Percentiles rank a stretch among this genome's conserved stretches.
phyloP scores from a whole-genome alignment of 371 early-diverging fungal genomes.

The Rhizopus sp. region DNA sequence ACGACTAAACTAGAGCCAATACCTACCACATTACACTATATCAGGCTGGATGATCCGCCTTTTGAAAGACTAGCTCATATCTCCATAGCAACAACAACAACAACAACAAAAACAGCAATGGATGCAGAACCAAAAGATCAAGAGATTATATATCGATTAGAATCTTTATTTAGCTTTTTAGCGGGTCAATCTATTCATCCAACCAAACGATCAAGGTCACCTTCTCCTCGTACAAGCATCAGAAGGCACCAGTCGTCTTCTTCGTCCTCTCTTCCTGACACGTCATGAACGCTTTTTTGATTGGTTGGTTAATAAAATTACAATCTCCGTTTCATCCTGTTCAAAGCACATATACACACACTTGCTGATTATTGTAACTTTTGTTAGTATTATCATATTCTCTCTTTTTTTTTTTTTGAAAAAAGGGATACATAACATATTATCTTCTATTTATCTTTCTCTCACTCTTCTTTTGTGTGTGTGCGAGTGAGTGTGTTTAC shows the following conservation, averaged over 20 bases:
- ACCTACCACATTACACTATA: background rate
- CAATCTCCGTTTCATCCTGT: background rate
- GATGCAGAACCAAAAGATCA: slow-evolving; percentile 5
- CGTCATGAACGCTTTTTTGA: background rate
- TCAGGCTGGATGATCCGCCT: slow-evolving; percentile 45
- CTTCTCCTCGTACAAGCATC: background rate
- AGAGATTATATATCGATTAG: slow-evolving; percentile 20
- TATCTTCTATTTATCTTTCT: too few relatives aligned
- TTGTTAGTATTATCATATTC: background rate
- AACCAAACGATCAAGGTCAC: background rate
- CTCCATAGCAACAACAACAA: slow-evolving; percentile 15
- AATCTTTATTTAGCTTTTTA: slow-evolving; percentile 26
- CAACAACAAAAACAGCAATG: too few relatives aligned
- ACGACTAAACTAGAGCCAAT: background rate
- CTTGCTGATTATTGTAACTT: background rate
- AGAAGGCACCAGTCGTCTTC: background rate
- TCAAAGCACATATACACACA: background rate
- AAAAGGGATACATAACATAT: too few relatives aligned
- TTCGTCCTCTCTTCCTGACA: background rate
- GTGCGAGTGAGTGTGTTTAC: too few relatives aligned
- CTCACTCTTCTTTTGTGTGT: too few relatives aligned
- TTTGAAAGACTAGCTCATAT: slow-evolving; percentile 38
- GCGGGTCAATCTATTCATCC: slow-evolving; percentile 6
- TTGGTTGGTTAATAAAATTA: background rate
- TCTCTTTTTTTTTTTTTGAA: background rate